Evolutionary conservation across 1,284 basidiomycete species (phyloP).

Genomic region (Gomphus bonarii): DNA sequence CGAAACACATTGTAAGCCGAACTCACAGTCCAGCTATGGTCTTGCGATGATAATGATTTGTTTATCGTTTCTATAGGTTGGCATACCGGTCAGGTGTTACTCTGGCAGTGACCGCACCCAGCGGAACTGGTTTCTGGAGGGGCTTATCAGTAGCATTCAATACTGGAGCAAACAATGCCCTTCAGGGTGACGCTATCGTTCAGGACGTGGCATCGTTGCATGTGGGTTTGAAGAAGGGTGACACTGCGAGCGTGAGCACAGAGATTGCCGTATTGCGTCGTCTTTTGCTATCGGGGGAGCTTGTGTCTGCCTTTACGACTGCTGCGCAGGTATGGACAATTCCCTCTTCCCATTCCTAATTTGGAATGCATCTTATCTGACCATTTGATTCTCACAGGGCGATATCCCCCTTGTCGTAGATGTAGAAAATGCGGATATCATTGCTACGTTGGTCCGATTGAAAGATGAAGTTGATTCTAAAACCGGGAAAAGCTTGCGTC

Average conservation of each 20-base stretch:
- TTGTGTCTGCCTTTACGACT: slow-evolving; percentile 17
- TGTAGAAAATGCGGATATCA: slow-evolving; percentile 62
- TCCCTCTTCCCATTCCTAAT: not conserved
- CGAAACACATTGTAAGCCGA: slow-evolving; percentile 24
- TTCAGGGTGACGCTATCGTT: slow-evolving; percentile 61
- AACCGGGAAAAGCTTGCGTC: slow-evolving; percentile 42
- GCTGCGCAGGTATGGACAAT: not conserved
- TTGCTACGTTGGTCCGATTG: slow-evolving; percentile 63
- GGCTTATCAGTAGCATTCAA: slow-evolving; percentile 63
- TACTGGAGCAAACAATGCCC: slow-evolving; percentile 47
- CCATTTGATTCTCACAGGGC: slow-evolving; percentile 20
- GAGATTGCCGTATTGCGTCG: slow-evolving; percentile 62
- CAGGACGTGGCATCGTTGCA: slow-evolving; percentile 65
- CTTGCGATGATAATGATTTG: not conserved
- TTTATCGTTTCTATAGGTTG: slow-evolving; percentile 33
- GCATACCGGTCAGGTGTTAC: slow-evolving; percentile 55
- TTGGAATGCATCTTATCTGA: not conserved
- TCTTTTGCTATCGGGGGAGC: slow-evolving; percentile 38
- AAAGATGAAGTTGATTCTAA: slow-evolving; percentile 61
- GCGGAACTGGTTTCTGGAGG: slow-evolving; percentile 42
- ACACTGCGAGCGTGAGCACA: slow-evolving; percentile 47
- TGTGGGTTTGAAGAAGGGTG: slow-evolving; percentile 43
- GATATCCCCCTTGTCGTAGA: slow-evolving; percentile 57
- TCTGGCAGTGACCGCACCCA: slow-evolving; percentile 50
- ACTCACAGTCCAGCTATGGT: not conserved